phyloP scores from a whole-genome alignment of 2,329 filamentous ascomycete genomes.

The Monilinia fructicola region DNA sequence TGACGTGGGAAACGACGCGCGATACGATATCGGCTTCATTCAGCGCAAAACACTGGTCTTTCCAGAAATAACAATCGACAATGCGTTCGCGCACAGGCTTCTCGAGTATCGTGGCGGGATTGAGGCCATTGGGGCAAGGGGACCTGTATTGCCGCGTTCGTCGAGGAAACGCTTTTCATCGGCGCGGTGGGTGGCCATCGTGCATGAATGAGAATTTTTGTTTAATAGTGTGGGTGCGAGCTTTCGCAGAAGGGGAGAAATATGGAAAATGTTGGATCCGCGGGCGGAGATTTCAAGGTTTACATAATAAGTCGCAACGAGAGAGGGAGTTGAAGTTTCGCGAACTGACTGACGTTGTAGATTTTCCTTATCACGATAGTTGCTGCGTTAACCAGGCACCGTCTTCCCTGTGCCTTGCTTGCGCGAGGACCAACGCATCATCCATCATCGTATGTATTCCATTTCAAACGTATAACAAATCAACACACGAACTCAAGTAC shows the following conservation, averaged over 20 bases:
- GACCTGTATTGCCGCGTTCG: constrained; percentile 77
- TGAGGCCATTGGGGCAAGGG: constrained; percentile 80
- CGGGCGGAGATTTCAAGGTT: neutral
- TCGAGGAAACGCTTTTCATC: constrained; percentile 83
- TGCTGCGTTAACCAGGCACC: constrained; percentile 17
- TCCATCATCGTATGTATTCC: neutral
- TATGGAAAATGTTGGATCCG: neutral
- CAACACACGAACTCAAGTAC: neutral
- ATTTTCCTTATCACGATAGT: constrained; percentile 23
- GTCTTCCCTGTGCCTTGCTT: constrained; percentile 7
- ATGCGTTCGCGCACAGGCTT: constrained; percentile 95
- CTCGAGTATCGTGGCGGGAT: constrained; percentile 93
- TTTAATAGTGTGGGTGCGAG: neutral
- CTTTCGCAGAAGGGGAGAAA: neutral
- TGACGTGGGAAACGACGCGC: constrained; percentile 79
- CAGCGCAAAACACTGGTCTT: constrained; percentile 95
- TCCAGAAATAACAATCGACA: constrained; percentile 94
- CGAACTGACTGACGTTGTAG: neutral
- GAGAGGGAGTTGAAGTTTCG: neutral
- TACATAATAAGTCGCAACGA: neutral
- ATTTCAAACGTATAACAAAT: neutral
- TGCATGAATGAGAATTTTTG: constrained; percentile 8
- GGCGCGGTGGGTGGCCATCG: constrained; percentile 61
- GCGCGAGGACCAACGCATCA: constrained; percentile 12
- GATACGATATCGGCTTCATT: constrained; percentile 84